A percentile compares a stretch with the other conserved stretches of the same genome.
phyloP scores from a whole-genome alignment of 768 basidiomycete species.

The Tulasnella sp. region DNA sequence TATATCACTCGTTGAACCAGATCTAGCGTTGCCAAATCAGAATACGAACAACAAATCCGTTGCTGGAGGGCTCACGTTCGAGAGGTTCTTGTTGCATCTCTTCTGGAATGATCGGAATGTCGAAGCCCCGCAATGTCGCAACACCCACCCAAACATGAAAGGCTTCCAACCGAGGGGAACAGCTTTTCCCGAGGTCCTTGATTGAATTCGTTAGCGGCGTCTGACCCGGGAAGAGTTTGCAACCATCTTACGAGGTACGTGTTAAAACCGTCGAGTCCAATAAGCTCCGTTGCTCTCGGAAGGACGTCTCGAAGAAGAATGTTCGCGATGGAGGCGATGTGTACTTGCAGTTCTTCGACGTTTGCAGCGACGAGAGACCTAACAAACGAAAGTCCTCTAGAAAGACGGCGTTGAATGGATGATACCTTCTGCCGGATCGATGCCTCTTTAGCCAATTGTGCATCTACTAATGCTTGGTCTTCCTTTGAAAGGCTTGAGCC shows the following conservation, averaged over 20 bases:
- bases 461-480: constrained; percentile 76
- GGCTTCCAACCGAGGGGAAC: constrained; percentile 67
- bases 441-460: constrained; percentile 77
- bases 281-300: constrained; percentile 55
- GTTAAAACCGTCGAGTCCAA: constrained; percentile 59
- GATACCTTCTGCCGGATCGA: constrained; percentile 59
- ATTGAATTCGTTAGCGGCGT: constrained; percentile 1
- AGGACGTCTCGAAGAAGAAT: constrained; percentile 66
- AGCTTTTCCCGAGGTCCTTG: constrained; percentile 65
- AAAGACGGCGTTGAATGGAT: constrained; percentile 50
- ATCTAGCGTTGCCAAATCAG: constrained; percentile 41
- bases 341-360: constrained; percentile 50
- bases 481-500: constrained; percentile 65
- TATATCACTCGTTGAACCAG: constrained; percentile 82
- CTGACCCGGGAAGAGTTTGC: background rate
- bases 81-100: constrained; percentile 69
- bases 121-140: constrained; percentile 72
- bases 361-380: constrained; percentile 52
- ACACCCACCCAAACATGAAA: constrained; percentile 73
- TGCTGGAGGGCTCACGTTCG: constrained; percentile 44
- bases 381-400: constrained; percentile 68
- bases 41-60: background rate
- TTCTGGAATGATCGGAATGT: constrained; percentile 62
- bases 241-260: constrained; percentile 67
- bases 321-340: constrained; percentile 55